Conservation (phyloP, 2,329 filamentous ascomycete species). For the Alternaria infectoria region DNA sequence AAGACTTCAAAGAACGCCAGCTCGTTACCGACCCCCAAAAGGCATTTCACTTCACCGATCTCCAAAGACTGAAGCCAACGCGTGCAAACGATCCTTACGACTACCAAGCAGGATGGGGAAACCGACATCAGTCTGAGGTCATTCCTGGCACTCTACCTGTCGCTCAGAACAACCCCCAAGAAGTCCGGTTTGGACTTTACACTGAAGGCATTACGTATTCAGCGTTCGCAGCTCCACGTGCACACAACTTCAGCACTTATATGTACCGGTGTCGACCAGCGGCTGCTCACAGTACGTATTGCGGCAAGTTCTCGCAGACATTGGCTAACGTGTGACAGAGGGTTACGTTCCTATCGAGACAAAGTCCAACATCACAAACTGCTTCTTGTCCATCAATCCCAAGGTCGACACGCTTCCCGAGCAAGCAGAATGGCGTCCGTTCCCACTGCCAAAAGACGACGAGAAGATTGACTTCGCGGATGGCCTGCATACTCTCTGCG, state of each 20-base stretch:
- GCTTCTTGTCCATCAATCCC: constrained; percentile 57
- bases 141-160: constrained; percentile 53
- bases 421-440: constrained; percentile 57
- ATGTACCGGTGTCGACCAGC: constrained; percentile 54
- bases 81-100: constrained; percentile 49
- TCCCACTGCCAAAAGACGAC: constrained; percentile 45
- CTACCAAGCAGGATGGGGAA: constrained; percentile 48
- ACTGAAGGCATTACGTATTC: constrained; percentile 55
- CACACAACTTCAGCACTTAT: constrained; percentile 52
- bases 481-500: constrained; percentile 58
- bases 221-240: constrained; percentile 52
- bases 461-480: constrained; percentile 55
- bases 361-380: constrained; percentile 48
- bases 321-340: constrained; percentile 21
- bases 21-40: constrained; percentile 46
- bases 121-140: constrained; percentile 50
- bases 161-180: constrained; percentile 53
- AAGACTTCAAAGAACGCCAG: constrained; percentile 44
- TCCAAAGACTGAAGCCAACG: constrained; percentile 47
- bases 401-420: constrained; percentile 57
- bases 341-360: constrained; percentile 35
- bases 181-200: constrained; percentile 53
- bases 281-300: constrained; percentile 48
- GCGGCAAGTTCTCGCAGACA: background rate
- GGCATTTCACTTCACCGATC: constrained; percentile 48